Evolutionary conservation across 306 rosid genomes (phyloP).

Genomic region (Sicyos edulis): DNA sequence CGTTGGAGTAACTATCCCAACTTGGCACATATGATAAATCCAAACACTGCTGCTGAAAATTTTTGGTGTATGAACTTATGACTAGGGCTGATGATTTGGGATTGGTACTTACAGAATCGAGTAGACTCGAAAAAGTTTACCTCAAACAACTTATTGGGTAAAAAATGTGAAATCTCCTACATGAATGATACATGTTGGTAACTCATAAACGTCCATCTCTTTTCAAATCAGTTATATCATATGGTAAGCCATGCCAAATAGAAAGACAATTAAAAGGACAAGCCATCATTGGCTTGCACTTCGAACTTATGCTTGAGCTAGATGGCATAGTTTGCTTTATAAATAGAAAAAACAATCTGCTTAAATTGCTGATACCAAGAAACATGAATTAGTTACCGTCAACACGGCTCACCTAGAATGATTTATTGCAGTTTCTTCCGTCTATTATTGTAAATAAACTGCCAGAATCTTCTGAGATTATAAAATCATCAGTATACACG

Average conservation of each 20-base stretch:
- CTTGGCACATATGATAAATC: too few relatives aligned
- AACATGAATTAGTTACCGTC: not conserved
- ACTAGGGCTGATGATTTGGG: too few relatives aligned
- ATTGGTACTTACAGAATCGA: not conserved
- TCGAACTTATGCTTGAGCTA: not conserved
- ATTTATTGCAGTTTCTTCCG: slow-evolving; percentile 12
- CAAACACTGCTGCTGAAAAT: too few relatives aligned
- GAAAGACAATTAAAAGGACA: not conserved
- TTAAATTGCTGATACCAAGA: not conserved
- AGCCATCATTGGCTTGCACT: not conserved
- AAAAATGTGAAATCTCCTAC: not conserved
- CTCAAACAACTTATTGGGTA: slow-evolving; percentile 7
- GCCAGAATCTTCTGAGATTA: not conserved
- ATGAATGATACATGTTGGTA: too few relatives aligned
- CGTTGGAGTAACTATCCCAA: slow-evolving; percentile 7
- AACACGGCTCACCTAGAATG: not conserved
- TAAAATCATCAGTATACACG: slow-evolving; percentile 60
- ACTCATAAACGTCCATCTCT: not conserved
- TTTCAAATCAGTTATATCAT: slow-evolving; percentile 6
- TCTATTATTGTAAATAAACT: slow-evolving; percentile 5
- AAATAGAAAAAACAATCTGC: slow-evolving; percentile 8
- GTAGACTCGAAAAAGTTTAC: not conserved
- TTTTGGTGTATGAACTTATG: too few relatives aligned
- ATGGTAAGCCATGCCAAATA: slow-evolving; percentile 12
- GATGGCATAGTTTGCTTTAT: not conserved